Conservation (phyloP, 805 yeast genomes). For the Tetrapisispora namnaoensis region DNA sequence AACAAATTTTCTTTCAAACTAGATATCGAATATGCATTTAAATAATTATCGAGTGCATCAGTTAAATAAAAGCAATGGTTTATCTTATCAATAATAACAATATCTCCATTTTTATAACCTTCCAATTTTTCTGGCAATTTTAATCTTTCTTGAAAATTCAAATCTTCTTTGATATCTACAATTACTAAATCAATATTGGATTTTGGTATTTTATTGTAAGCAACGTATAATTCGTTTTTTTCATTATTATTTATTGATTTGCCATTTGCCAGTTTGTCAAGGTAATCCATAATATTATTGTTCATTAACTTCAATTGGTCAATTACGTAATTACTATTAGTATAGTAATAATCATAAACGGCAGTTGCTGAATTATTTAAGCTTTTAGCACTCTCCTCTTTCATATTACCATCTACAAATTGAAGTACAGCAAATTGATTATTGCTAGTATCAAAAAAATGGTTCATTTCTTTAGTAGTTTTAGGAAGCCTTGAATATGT, state of each 20-base stretch:
- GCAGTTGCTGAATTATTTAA: background rate
- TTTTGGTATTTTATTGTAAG: background rate
- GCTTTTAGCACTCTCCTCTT: background rate
- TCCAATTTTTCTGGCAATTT: background rate
- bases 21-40: conserved; percentile 10
- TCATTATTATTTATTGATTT: background rate
- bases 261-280: background rate
- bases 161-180: background rate
- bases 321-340: background rate
- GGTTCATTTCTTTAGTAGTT: background rate
- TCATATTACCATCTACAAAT: background rate
- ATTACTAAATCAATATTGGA: background rate
- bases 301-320: background rate
- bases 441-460: background rate
- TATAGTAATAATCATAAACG: background rate
- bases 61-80: conserved; percentile 29
- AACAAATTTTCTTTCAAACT: background rate
- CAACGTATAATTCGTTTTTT: too few species aligned
- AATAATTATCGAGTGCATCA: conserved; percentile 29
- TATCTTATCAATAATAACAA: conserved; percentile 38
- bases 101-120: conserved; percentile 41
- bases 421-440: background rate
- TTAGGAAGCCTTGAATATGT: background rate
- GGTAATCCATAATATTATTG: background rate
- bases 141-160: background rate